phyloP scores from a whole-genome alignment of 176 grass and related monocot species.

The Dendrocalamus sinicus region DNA sequence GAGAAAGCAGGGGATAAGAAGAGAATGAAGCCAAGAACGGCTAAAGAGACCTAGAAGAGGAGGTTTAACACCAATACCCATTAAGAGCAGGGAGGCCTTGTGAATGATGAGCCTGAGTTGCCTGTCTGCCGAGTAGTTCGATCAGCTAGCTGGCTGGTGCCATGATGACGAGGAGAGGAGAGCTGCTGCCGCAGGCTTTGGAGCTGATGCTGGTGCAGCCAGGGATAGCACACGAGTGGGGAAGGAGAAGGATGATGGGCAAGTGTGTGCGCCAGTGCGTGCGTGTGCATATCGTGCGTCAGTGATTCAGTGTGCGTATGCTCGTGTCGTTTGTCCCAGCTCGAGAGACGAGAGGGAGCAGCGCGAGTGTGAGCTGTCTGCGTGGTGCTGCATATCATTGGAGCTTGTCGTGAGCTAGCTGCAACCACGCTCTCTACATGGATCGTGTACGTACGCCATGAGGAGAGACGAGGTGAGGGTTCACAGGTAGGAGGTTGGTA shows the following conservation, averaged over 20 bases:
- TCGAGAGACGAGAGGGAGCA: background rate
- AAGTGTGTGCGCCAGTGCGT: background rate
- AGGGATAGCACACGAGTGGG: conserved; percentile 20
- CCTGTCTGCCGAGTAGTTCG: background rate
- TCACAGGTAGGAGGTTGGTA: background rate
- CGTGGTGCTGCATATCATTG: conserved; percentile 39
- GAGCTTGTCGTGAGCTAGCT: background rate
- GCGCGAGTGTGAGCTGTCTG: conserved; percentile 30
- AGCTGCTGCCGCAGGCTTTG: conserved; percentile 20
- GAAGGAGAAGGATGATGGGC: conserved; percentile 35
- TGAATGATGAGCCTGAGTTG: background rate
- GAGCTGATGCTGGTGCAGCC: conserved; percentile 5
- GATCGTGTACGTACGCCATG: background rate
- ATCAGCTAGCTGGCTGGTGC: conserved; percentile 28
- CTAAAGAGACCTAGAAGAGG: background rate
- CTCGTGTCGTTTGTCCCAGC: background rate
- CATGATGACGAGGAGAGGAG: background rate
- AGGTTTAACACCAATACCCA: conserved; percentile 30
- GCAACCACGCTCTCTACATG: background rate
- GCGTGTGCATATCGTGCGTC: background rate
- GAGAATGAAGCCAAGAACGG: background rate
- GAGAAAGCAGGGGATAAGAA: background rate
- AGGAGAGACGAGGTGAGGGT: background rate
- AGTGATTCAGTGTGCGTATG: background rate
- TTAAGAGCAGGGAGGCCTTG: conserved; percentile 17